Conservation (phyloP, 495 filamentous ascomycete species). For the Cenococcum geophilum region DNA sequence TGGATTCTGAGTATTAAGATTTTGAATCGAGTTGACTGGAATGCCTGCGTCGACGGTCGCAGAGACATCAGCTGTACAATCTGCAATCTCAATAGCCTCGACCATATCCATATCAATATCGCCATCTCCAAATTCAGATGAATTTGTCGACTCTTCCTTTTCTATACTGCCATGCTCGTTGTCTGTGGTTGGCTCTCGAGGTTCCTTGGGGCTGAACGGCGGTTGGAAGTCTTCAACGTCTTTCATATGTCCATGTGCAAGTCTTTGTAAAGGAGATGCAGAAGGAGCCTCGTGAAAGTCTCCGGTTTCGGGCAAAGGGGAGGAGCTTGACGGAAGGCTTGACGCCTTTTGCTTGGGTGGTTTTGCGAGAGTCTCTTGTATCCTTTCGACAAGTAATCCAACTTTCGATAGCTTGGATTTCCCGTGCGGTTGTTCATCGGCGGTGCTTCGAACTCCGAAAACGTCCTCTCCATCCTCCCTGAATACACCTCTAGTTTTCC, state of each 20-base stretch:
- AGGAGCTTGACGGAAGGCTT: slow-evolving; percentile 47
- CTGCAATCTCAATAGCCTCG: slow-evolving; percentile 23
- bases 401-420: slow-evolving; percentile 54
- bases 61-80: neutral
- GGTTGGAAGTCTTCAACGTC: slow-evolving; percentile 9
- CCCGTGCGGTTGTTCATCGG: slow-evolving; percentile 37
- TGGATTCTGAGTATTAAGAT: neutral
- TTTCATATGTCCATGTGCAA: slow-evolving; percentile 14
- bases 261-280: slow-evolving; percentile 46
- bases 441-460: slow-evolving; percentile 32
- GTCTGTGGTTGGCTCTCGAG: neutral
- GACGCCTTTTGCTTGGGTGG: slow-evolving; percentile 1
- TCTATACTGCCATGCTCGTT: neutral
- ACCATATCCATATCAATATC: slow-evolving; percentile 30
- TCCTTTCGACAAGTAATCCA: slow-evolving; percentile 57
- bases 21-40: neutral
- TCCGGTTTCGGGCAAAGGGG: slow-evolving; percentile 46
- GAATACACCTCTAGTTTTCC: slow-evolving; percentile 39
- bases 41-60: no score
- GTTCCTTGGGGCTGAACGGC: neutral
- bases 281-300: slow-evolving; percentile 39
- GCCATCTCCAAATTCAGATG: slow-evolving; percentile 51
- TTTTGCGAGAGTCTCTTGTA: slow-evolving; percentile 55
- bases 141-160: slow-evolving; percentile 7
- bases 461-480: slow-evolving; percentile 43